These are phyloP conservation scores for Daedalea quercina DNA, from an alignment of 768 basidiomycete genomes.

Conservation along the genomic window DNA sequence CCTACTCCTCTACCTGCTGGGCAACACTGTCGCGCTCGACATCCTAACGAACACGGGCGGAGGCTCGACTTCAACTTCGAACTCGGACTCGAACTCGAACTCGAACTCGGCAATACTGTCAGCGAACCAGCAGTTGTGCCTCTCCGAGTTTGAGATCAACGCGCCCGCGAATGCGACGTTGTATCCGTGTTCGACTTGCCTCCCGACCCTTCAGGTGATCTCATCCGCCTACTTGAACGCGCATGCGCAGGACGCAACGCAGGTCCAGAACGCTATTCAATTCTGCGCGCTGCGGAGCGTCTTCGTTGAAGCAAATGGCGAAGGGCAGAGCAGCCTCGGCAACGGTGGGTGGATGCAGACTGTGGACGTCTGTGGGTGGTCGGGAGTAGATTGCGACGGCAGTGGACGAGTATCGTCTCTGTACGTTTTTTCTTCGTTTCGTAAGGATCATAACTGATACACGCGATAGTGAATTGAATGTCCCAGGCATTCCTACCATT, in stretches of 20 bases:
- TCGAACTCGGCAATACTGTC: slow-evolving; percentile 27
- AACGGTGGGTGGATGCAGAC: slow-evolving; percentile 41
- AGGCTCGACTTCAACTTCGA: not conserved
- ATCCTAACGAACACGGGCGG: slow-evolving; percentile 22
- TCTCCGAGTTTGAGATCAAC: slow-evolving; percentile 38
- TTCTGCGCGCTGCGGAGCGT: slow-evolving; percentile 42
- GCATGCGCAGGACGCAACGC: slow-evolving; percentile 27
- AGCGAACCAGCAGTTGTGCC: slow-evolving; percentile 34
- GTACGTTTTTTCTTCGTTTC: slow-evolving; percentile 24
- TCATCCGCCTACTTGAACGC: slow-evolving; percentile 27
- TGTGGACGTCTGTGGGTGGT: slow-evolving; percentile 39
- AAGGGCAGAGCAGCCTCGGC: slow-evolving; percentile 32
- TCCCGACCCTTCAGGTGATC: slow-evolving; percentile 32
- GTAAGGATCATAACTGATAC: not conserved
- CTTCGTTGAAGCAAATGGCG: slow-evolving; percentile 30
- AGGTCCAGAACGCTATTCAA: slow-evolving; percentile 32
- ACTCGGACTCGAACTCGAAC: slow-evolving; percentile 17
- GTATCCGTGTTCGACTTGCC: slow-evolving; percentile 42
- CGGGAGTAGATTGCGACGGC: slow-evolving; percentile 36
- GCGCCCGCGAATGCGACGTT: slow-evolving; percentile 35
- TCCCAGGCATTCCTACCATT: slow-evolving; percentile 39
- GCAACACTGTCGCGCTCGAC: slow-evolving; percentile 33
- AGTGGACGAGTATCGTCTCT: slow-evolving; percentile 33
- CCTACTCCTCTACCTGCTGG: slow-evolving; percentile 36
- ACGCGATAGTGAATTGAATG: slow-evolving; percentile 29